Percentiles rank a stretch among this genome's conserved stretches.
phyloP scores from a whole-genome alignment of 2,329 filamentous ascomycete genomes.

The Neonectria faginata region DNA sequence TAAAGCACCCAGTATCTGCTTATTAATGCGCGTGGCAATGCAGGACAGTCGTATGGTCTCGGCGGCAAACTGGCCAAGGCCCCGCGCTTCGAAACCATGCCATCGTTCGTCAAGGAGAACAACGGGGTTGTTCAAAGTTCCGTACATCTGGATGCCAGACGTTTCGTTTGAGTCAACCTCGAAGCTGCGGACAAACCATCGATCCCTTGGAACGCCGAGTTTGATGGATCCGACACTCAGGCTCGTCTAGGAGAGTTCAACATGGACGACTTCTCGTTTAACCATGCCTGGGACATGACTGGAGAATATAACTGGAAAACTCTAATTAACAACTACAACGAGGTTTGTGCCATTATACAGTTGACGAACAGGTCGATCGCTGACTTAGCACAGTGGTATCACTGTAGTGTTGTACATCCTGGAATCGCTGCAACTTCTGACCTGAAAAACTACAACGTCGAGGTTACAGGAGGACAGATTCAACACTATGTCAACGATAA shows the following conservation, averaged over 20 bases:
- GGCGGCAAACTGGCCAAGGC: constrained; percentile 70
- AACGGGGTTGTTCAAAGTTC: constrained; percentile 67
- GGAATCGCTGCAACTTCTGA: constrained; percentile 28
- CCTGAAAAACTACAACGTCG: constrained; percentile 21
- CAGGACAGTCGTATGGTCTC: constrained; percentile 70
- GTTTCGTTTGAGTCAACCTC: constrained; percentile 70
- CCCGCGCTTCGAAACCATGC: constrained; percentile 67
- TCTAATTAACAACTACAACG: constrained; percentile 73
- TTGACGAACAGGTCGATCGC: neutral
- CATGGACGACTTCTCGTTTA: constrained; percentile 65
- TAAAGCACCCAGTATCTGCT: neutral
- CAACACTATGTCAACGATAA: constrained; percentile 33
- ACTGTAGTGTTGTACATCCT: constrained; percentile 33
- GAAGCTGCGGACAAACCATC: constrained; percentile 59
- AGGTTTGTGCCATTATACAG: constrained; percentile 37
- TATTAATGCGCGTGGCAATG: neutral
- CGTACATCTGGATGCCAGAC: constrained; percentile 61
- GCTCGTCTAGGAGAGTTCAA: constrained; percentile 57
- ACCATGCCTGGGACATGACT: constrained; percentile 63
- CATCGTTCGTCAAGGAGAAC: constrained; percentile 65
- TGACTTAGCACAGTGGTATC: constrained; percentile 26
- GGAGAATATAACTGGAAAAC: constrained; percentile 43
- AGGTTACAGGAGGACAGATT: constrained; percentile 31
- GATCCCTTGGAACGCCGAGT: constrained; percentile 62
- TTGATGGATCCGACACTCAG: constrained; percentile 59